These are phyloP conservation scores for Bipolaris zeicola DNA, from an alignment of 2,329 filamentous ascomycete species.

Conservation along the genomic window DNA sequence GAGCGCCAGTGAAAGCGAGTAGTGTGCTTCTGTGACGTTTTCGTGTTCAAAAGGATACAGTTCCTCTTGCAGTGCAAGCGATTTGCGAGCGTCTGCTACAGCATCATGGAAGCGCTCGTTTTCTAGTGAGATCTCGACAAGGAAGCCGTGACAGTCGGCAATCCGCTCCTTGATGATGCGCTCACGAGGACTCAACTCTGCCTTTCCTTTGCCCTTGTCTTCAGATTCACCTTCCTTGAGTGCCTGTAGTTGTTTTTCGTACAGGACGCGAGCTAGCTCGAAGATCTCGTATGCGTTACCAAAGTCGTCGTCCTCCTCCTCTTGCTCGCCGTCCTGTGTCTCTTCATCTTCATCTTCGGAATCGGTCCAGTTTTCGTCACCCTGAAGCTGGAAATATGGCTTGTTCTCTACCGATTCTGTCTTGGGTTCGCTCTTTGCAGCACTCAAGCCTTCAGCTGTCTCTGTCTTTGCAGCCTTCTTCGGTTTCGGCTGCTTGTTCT, in stretches of 20 bases:
- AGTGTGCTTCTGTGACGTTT: conserved; percentile 91
- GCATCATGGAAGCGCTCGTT: conserved; percentile 90
- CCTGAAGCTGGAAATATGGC: conserved; percentile 87
- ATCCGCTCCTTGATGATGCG: conserved; percentile 72
- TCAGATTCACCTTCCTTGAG: conserved; percentile 37
- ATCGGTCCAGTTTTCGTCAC: conserved; percentile 85
- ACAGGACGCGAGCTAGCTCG: conserved; percentile 65
- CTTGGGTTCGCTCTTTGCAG: conserved; percentile 49
- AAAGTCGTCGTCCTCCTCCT: conserved; percentile 66
- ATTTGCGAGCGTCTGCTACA: conserved; percentile 79
- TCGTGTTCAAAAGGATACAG: conserved; percentile 82
- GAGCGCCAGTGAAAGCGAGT: conserved; percentile 91
- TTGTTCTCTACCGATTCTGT: conserved; percentile 64
- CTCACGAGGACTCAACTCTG: conserved; percentile 43
- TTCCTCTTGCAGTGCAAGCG: conserved; percentile 77
- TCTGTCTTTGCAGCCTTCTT: conserved; percentile 53
- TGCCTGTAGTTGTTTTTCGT: conserved; percentile 61
- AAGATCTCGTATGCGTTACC: conserved; percentile 68
- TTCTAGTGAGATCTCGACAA: conserved; percentile 96
- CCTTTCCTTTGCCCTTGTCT: conserved; percentile 56
- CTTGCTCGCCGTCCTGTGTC: conserved; percentile 54
- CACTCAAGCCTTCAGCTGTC: conserved; percentile 42
- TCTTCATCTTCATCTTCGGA: conserved; percentile 75
- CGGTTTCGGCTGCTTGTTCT: conserved; percentile 58
- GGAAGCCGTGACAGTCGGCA: conserved; percentile 89